Conservation (phyloP, 805 yeast species). For the Wickerhamiella slavikovae region DNA sequence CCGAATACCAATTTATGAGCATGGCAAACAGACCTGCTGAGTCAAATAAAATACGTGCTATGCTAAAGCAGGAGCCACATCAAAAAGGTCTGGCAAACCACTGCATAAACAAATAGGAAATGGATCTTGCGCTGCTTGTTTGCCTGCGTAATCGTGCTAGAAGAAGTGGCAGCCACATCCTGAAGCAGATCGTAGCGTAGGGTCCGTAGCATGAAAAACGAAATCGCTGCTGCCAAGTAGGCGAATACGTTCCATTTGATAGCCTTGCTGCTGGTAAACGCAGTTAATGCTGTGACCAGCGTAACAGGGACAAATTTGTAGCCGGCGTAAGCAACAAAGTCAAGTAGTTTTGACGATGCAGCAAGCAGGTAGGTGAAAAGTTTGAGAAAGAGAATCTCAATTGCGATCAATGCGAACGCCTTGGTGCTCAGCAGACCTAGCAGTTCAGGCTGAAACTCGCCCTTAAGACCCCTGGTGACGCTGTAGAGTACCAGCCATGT, state of each 20-base stretch:
- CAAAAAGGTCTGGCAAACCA: slow-evolving; percentile 53
- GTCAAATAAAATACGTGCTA: too few relatives aligned
- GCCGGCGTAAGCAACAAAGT: slow-evolving; percentile 74
- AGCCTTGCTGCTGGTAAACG: slow-evolving; percentile 15
- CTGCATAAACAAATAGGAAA: slow-evolving; percentile 67
- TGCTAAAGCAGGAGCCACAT: slow-evolving; percentile 45
- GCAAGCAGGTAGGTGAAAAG: slow-evolving; percentile 65
- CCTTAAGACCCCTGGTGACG: slow-evolving; percentile 63
- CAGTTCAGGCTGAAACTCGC: slow-evolving; percentile 81
- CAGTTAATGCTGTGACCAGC: slow-evolving; percentile 17
- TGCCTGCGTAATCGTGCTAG: slow-evolving; percentile 33
- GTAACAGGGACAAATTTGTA: slow-evolving; percentile 70
- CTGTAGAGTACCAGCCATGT: slow-evolving; percentile 78
- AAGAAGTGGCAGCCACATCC: slow-evolving; percentile 28
- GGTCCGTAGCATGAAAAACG: slow-evolving; percentile 28
- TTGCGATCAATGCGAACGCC: slow-evolving; percentile 58
- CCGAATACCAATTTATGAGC: slow-evolving; percentile 29
- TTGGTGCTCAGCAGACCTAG: slow-evolving; percentile 75
- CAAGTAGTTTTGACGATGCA: slow-evolving; percentile 55
- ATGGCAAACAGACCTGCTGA: not conserved
- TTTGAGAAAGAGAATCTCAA: slow-evolving; percentile 59
- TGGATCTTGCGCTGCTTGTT: slow-evolving; percentile 70
- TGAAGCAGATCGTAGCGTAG: slow-evolving; percentile 39
- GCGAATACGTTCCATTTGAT: slow-evolving; percentile 31
- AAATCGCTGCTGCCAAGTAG: slow-evolving; percentile 35